phyloP scores from a whole-genome alignment of 2,329 filamentous ascomycete genomes.

The Purpureocillium lavendulum region DNA sequence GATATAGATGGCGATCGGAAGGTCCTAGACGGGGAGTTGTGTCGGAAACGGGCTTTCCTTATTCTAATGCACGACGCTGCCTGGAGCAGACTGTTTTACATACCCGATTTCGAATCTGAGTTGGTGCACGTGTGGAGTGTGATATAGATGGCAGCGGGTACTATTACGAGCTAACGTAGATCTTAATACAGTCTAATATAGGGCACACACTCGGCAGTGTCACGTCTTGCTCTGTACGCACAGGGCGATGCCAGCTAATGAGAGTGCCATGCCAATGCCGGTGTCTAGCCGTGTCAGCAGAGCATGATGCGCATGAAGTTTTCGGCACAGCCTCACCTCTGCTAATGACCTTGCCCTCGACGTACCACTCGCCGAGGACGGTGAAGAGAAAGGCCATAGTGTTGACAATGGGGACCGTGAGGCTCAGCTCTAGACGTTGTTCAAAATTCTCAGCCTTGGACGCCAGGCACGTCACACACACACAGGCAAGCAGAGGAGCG shows the following conservation, averaged over 20 bases:
- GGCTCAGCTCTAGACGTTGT: conserved; percentile 60
- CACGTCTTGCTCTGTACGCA: conserved; percentile 64
- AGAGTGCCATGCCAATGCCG: conserved; percentile 72
- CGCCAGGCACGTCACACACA: too few relatives aligned
- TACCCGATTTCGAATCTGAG: too few relatives aligned
- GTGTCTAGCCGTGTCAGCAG: conserved; percentile 52
- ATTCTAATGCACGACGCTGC: conserved; percentile 3
- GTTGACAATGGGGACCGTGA: conserved; percentile 93
- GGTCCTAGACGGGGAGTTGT: background rate
- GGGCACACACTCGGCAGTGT: background rate
- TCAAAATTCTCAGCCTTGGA: background rate
- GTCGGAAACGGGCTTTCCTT: background rate
- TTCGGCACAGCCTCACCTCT: conserved; percentile 48
- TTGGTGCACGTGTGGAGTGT: too few relatives aligned
- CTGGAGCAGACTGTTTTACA: conserved; percentile 5
- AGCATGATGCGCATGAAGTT: background rate
- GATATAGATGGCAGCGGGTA: too few relatives aligned
- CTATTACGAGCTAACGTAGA: too few relatives aligned
- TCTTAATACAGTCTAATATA: too few relatives aligned
- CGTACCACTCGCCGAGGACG: conserved; percentile 89
- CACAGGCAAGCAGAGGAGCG: too few relatives aligned
- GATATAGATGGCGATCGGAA: too few relatives aligned
- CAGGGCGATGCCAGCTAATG: conserved; percentile 70
- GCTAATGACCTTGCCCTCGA: conserved; percentile 83
- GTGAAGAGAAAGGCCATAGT: conserved; percentile 94